Evolutionary conservation across 1,284 basidiomycete species (phyloP).

Genomic region (Dichomitus squalens): DNA sequence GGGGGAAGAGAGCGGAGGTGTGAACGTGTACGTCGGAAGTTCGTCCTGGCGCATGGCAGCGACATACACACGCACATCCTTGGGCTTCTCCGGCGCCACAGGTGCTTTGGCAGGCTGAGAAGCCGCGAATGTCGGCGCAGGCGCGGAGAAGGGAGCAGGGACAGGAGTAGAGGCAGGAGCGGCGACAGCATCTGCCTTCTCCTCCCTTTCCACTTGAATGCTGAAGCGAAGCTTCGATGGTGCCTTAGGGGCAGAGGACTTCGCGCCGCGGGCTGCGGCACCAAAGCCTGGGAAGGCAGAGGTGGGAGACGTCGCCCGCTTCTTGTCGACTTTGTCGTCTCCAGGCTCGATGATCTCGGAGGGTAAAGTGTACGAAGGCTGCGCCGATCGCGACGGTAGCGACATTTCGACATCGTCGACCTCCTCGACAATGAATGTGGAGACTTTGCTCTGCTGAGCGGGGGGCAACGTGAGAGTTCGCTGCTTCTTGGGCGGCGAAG

Average conservation of each 20-base stretch:
- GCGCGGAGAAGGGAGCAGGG: neutral
- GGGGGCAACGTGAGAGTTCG: slow-evolving; percentile 21
- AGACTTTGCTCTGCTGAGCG: neutral
- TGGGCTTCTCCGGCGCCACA: slow-evolving; percentile 11
- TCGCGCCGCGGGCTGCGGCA: slow-evolving; percentile 32
- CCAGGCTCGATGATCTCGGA: slow-evolving; percentile 45
- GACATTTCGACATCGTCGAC: slow-evolving; percentile 35
- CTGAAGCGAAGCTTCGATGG: slow-evolving; percentile 74
- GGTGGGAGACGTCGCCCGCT: slow-evolving; percentile 26
- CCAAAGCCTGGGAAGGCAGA: slow-evolving; percentile 16
- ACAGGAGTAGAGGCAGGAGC: neutral
- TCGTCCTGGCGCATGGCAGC: slow-evolving; percentile 23
- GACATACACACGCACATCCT: slow-evolving; percentile 27
- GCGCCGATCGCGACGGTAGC: neutral
- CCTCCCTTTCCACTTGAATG: slow-evolving; percentile 50
- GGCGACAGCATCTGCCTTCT: slow-evolving; percentile 33
- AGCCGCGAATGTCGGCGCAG: neutral
- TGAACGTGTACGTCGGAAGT: slow-evolving; percentile 28
- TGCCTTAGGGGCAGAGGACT: slow-evolving; percentile 60
- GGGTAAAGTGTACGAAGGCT: slow-evolving; percentile 29
- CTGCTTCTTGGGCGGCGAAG: slow-evolving; percentile 43
- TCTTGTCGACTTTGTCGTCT: slow-evolving; percentile 27
- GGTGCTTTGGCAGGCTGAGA: slow-evolving; percentile 7
- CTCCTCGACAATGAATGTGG: slow-evolving; percentile 34
- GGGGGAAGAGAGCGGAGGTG: slow-evolving; percentile 30